These are phyloP conservation scores for Hypoxylon sp. DNA, from an alignment of 2,329 filamentous ascomycete genomes.

Conservation along the genomic window DNA sequence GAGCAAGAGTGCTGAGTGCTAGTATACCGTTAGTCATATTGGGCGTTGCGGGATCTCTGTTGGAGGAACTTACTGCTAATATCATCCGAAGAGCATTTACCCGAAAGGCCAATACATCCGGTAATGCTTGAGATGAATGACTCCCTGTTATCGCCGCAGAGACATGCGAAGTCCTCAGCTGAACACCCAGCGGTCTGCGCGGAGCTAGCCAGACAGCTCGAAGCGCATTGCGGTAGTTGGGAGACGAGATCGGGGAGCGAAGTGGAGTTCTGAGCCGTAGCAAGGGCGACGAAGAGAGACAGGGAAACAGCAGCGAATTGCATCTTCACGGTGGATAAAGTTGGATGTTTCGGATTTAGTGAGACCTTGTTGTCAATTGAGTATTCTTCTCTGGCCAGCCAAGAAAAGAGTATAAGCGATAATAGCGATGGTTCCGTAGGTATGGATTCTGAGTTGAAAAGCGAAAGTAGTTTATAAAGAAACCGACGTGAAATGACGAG, in stretches of 20 bases:
- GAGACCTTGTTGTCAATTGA: constrained; percentile 4
- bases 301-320: constrained; percentile 43
- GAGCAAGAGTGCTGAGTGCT: constrained; percentile 47
- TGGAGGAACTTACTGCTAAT: constrained; percentile 47
- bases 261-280: constrained; percentile 46
- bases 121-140: constrained; percentile 48
- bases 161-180: constrained; percentile 51
- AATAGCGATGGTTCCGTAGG: constrained; percentile 16
- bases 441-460: constrained; percentile 6
- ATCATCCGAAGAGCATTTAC: constrained; percentile 45
- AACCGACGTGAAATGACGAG: constrained; percentile 13
- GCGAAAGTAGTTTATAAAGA: constrained; percentile 21
- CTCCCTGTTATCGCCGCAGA: constrained; percentile 48
- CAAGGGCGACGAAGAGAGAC: constrained; percentile 48
- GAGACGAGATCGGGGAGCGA: constrained; percentile 51
- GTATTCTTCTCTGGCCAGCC: constrained; percentile 38
- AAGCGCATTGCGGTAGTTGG: constrained; percentile 52
- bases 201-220: constrained; percentile 46
- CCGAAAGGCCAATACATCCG: constrained; percentile 43
- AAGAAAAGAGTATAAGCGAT: constrained; percentile 23
- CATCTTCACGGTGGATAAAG: constrained; percentile 42
- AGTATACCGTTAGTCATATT: constrained; percentile 16
- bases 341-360: constrained; percentile 8
- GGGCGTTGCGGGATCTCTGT: neutral
- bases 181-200: constrained; percentile 48